phyloP scores from a whole-genome alignment of 192 early-diverging fungal genomes.

The Martensiomyces pterosporus region DNA sequence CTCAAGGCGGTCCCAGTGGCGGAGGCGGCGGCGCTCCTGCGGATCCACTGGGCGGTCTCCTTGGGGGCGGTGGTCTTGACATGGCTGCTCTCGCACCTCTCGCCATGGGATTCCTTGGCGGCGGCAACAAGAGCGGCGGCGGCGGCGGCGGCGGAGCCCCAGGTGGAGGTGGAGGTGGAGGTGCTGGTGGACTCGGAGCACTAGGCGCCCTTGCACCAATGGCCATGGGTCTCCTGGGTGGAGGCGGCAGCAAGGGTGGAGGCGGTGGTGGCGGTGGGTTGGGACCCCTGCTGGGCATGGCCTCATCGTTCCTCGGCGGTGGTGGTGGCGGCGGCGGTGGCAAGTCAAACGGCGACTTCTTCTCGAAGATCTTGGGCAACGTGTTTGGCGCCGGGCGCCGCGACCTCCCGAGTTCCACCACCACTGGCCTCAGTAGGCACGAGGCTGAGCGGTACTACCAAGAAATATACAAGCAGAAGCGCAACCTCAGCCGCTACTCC shows the following conservation, averaged over 20 bases:
- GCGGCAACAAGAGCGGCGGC: conserved; percentile 11
- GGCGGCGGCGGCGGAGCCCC: neutral
- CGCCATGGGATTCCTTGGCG: conserved; percentile 34
- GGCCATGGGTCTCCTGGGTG: conserved; percentile 35
- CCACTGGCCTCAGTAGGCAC: conserved; percentile 11
- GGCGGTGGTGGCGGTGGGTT: conserved; percentile 19
- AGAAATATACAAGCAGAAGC: conserved; percentile 21
- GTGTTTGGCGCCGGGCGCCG: conserved; percentile 42
- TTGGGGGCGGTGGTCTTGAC: conserved; percentile 22
- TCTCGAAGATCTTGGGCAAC: conserved; percentile 43
- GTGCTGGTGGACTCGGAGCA: conserved; percentile 35
- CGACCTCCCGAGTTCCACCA: conserved; percentile 23
- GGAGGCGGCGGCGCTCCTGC: conserved; percentile 20
- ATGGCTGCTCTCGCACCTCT: conserved; percentile 33
- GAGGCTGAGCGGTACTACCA: conserved; percentile 21
- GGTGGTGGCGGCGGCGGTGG: conserved; percentile 10
- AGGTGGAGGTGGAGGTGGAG: conserved; percentile 14
- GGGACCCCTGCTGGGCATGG: conserved; percentile 36
- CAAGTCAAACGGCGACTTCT: conserved; percentile 25
- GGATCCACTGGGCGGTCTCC: conserved; percentile 3
- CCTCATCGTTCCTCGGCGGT: conserved; percentile 36
- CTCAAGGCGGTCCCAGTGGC: neutral
- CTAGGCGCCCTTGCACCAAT: conserved; percentile 37
- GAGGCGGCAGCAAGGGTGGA: conserved; percentile 17
- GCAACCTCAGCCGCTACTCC: neutral